phyloP scores from a whole-genome alignment of 129 eudicot genomes.

The Sambucus nigra region DNA sequence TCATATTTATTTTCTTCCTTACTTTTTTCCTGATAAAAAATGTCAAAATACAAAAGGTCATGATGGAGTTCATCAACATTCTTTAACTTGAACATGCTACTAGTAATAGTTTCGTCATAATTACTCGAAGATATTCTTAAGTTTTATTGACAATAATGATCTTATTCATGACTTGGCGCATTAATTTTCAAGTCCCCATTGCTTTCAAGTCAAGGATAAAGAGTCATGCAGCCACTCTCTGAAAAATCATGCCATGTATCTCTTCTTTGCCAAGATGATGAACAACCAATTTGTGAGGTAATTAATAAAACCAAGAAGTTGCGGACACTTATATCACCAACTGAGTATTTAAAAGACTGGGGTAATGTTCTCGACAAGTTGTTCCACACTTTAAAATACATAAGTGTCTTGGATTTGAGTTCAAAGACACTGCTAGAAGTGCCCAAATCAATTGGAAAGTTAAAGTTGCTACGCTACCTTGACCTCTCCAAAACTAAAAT shows the following conservation, averaged over 20 bases:
- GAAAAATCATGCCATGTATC: constrained; percentile 9
- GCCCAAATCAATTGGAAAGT: too few species aligned
- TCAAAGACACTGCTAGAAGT: neutral
- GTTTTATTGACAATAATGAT: too few species aligned
- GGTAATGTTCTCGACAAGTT: neutral
- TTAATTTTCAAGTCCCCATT: neutral
- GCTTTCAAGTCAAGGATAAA: neutral
- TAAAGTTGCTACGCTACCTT: too few species aligned
- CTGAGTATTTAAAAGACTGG: neutral
- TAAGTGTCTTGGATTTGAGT: constrained; percentile 8
- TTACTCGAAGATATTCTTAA: too few species aligned
- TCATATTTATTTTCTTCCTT: too few species aligned
- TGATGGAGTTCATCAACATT: too few species aligned
- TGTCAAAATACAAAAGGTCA: too few species aligned
- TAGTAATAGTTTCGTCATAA: too few species aligned
- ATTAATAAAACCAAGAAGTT: neutral
- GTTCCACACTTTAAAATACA: neutral
- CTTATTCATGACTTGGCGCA: constrained; percentile 19
- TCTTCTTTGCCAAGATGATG: neutral
- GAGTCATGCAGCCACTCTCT: neutral
- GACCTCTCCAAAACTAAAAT: too few species aligned
- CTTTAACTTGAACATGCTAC: too few species aligned
- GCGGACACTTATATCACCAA: constrained; percentile 6
- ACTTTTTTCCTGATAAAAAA: too few species aligned
- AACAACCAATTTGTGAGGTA: neutral